phyloP scores from a whole-genome alignment of 768 basidiomycete genomes.

The Mycena crocata region DNA sequence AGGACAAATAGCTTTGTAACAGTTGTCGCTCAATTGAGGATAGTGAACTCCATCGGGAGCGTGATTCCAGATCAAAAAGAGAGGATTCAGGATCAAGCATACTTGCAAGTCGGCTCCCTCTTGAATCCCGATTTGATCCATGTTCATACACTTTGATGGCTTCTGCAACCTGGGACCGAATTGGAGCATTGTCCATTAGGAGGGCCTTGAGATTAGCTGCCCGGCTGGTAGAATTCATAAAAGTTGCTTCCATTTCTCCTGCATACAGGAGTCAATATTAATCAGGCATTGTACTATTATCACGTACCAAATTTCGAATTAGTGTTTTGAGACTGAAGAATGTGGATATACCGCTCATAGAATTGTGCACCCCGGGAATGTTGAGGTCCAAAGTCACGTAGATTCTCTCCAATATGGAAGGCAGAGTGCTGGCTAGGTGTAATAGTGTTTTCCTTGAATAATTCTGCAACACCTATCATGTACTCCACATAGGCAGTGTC shows the following conservation, averaged over 20 bases:
- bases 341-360: conserved; percentile 35
- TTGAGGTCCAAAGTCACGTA: conserved; percentile 43
- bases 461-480: conserved; percentile 24
- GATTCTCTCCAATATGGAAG: conserved; percentile 42
- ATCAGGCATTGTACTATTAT: neutral
- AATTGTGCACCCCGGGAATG: conserved; percentile 32
- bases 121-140: neutral
- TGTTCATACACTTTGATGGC: conserved; percentile 4
- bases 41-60: conserved; percentile 4
- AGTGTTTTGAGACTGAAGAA: conserved; percentile 33
- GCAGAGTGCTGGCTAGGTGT: conserved; percentile 46
- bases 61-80: neutral
- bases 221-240: conserved; percentile 19
- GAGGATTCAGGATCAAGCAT: conserved; percentile 5
- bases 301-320: conserved; percentile 36
- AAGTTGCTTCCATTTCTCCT: conserved; percentile 34
- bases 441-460: conserved; percentile 41
- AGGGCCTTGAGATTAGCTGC: conserved; percentile 28
- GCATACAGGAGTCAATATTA: neutral
- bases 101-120: conserved; percentile 6
- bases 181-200: neutral
- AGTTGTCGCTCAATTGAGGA: neutral
- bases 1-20: neutral
- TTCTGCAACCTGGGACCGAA: conserved; percentile 5
- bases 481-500: conserved; percentile 34